A percentile compares a stretch with the other conserved stretches of the same genome.
Conservation (phyloP, 148 eudicot genomes). For the Euryodendron excelsum region DNA sequence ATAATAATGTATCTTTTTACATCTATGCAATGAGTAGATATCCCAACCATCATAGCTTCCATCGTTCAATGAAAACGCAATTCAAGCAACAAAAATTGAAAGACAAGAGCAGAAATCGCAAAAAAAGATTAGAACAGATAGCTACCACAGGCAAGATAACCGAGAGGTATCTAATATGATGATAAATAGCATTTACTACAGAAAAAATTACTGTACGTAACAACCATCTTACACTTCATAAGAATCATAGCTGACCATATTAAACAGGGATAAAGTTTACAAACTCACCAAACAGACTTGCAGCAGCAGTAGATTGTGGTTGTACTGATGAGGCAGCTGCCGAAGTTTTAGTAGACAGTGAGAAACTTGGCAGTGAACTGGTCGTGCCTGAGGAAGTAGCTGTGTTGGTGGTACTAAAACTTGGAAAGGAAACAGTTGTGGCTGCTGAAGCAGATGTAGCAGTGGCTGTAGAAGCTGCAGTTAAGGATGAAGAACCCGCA, state of each 20-base stretch:
- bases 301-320: constrained; percentile 32
- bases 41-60: neutral
- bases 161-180: too few relatives aligned
- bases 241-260: too few relatives aligned
- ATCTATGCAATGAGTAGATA: neutral
- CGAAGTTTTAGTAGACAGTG: constrained; percentile 15
- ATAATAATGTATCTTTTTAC: neutral
- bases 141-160: too few relatives aligned
- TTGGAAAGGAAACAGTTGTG: constrained; percentile 9
- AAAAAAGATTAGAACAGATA: neutral
- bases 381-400: constrained; percentile 20
- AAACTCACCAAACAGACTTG: constrained; percentile 30
- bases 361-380: constrained; percentile 26
- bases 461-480: constrained; percentile 9
- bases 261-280: too few relatives aligned
- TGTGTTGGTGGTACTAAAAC: constrained; percentile 15
- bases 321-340: constrained; percentile 24
- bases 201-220: too few relatives aligned
- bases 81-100: neutral
- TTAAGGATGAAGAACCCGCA: constrained; percentile 18
- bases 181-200: too few relatives aligned
- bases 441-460: constrained; percentile 12
- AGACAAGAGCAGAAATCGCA: neutral
- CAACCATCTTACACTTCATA: too few relatives aligned
- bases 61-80: neutral